Evolutionary conservation across 2,329 filamentous ascomycete species (phyloP).

Genomic region (Chalaropsis thielavioides): DNA sequence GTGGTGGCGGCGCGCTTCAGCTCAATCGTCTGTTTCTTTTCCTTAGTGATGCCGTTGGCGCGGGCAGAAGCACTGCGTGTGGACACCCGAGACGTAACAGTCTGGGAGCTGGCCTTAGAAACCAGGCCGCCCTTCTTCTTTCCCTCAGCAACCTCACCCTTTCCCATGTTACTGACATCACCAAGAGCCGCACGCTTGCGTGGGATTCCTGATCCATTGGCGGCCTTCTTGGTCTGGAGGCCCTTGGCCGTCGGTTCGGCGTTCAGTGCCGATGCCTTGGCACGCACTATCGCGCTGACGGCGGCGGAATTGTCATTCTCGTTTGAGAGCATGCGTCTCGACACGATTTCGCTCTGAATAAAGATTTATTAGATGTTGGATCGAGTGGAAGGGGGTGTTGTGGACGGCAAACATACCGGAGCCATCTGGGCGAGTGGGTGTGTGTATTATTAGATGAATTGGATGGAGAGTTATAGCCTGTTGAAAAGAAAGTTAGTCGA

Average conservation of each 20-base stretch:
- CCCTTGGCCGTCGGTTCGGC: constrained; percentile 43
- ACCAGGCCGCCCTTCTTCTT: constrained; percentile 71
- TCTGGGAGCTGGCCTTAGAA: constrained; percentile 60
- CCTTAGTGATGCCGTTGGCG: constrained; percentile 50
- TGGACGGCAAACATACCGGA: constrained; percentile 25
- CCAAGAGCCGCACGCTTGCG: constrained; percentile 75
- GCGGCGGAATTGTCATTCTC: constrained; percentile 86
- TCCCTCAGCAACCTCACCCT: constrained; percentile 53
- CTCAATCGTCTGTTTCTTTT: constrained; percentile 49
- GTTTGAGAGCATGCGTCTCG: constrained; percentile 56
- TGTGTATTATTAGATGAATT: constrained; percentile 11
- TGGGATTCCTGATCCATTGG: constrained; percentile 34
- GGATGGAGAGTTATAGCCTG: constrained; percentile 6
- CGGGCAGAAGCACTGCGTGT: constrained; percentile 44
- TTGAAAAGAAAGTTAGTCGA: not conserved
- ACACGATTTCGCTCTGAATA: constrained; percentile 18
- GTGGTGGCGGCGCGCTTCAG: constrained; percentile 61
- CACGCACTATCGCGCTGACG: constrained; percentile 76
- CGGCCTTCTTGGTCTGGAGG: constrained; percentile 56
- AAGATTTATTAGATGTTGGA: constrained; percentile 1
- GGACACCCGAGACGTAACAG: constrained; percentile 62
- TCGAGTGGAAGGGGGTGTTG: not conserved
- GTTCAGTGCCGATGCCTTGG: constrained; percentile 64
- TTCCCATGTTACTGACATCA: constrained; percentile 90
- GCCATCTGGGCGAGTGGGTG: constrained; percentile 24